These are phyloP conservation scores for Cladosporium oxysporum DNA, from an alignment of 2,329 filamentous ascomycete genomes.

Conservation along the genomic window DNA sequence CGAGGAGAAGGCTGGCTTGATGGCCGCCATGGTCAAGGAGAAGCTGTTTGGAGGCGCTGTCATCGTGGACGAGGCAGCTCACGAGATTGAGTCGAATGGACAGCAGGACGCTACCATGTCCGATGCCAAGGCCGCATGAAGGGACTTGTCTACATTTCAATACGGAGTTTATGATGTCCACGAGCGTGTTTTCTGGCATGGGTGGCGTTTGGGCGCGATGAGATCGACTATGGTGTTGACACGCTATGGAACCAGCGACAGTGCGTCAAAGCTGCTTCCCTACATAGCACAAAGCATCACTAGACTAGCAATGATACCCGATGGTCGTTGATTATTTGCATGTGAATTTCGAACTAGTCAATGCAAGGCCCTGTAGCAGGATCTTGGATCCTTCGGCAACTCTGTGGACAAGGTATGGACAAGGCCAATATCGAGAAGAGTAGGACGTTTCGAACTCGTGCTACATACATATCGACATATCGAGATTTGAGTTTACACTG, in stretches of 20 bases:
- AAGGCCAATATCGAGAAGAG: not conserved
- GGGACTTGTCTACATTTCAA: not conserved
- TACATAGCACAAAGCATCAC: not conserved
- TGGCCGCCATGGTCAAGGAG: conserved; percentile 64
- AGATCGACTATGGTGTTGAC: not conserved
- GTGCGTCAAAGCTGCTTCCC: conserved; percentile 18
- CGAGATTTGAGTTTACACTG: not conserved
- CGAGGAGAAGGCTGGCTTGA: conserved; percentile 63
- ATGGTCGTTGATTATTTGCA: not conserved
- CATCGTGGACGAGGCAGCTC: conserved; percentile 22
- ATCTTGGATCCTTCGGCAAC: not conserved
- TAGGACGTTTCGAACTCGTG: not conserved
- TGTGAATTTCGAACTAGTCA: not conserved
- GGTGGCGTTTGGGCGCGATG: conserved; percentile 5
- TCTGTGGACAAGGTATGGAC: not conserved
- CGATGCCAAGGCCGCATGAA: conserved; percentile 27
- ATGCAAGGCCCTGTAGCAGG: not conserved
- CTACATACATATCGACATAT: not conserved
- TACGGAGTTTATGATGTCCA: conserved; percentile 4
- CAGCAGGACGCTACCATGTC: conserved; percentile 35
- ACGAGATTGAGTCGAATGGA: conserved; percentile 26
- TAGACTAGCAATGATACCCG: conserved; percentile 12
- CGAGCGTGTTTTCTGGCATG: conserved; percentile 9
- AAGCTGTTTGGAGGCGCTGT: conserved; percentile 53
- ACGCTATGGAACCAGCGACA: conserved; percentile 13